phyloP scores from a whole-genome alignment of 306 rosid genomes.

The Lathyrus sativus region DNA sequence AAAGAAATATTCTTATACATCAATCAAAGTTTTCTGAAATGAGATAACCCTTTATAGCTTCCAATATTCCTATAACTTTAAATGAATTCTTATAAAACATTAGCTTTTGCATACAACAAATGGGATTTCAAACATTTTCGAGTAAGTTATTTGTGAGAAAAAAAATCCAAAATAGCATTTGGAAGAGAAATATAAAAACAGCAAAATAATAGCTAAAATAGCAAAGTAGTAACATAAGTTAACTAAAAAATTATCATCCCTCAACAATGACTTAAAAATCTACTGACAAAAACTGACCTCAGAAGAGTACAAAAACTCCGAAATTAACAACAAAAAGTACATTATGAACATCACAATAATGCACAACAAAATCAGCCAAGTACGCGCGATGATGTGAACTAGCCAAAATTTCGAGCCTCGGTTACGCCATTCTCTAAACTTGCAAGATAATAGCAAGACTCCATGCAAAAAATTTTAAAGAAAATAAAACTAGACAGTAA shows the following conservation, averaged over 20 bases:
- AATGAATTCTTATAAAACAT: too few relatives aligned
- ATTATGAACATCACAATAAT: constrained; percentile 37
- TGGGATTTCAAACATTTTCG: too few relatives aligned
- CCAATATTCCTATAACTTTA: too few relatives aligned
- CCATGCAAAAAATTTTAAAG: constrained; percentile 39
- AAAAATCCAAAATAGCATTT: background rate
- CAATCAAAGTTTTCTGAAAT: too few relatives aligned
- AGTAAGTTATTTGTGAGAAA: too few relatives aligned
- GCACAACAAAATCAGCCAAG: constrained; percentile 43
- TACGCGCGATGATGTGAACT: constrained; percentile 35
- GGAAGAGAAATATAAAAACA: constrained; percentile 15
- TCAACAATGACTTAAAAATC: constrained; percentile 27
- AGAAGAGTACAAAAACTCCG: constrained; percentile 5
- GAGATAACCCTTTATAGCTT: too few relatives aligned
- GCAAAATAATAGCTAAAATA: constrained; percentile 23
- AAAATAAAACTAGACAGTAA: constrained; percentile 13
- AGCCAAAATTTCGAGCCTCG: constrained; percentile 66
- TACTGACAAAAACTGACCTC: constrained; percentile 38
- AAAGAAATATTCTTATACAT: too few relatives aligned
- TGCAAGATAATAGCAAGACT: constrained; percentile 43
- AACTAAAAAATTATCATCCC: constrained; percentile 29
- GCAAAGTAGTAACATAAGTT: background rate
- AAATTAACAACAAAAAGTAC: constrained; percentile 33
- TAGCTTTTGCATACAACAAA: too few relatives aligned
- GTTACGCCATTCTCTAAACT: constrained; percentile 47